These are phyloP conservation scores for Hyaloscypha hepaticicola DNA, from an alignment of 495 filamentous ascomycete species.

Conservation along the genomic window DNA sequence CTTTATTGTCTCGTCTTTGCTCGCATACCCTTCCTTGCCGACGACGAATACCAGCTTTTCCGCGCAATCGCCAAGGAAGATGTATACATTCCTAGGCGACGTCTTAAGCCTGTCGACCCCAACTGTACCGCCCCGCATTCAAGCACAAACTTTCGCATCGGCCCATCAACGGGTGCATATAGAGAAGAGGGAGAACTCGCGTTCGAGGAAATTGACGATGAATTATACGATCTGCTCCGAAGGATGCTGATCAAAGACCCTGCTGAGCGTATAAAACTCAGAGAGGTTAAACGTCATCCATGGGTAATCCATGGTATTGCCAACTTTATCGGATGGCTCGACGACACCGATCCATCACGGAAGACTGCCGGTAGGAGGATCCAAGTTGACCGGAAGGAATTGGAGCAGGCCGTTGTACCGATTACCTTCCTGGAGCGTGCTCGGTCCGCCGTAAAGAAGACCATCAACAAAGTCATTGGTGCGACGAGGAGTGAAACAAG, in stretches of 20 bases:
- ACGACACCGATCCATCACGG: constrained; percentile 84
- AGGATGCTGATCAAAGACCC: constrained; percentile 89
- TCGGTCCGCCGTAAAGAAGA: constrained; percentile 65
- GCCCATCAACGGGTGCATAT: constrained; percentile 42
- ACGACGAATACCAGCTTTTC: constrained; percentile 89
- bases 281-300: constrained; percentile 93
- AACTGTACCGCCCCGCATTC: constrained; percentile 43
- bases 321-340: constrained; percentile 77
- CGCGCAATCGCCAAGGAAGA: constrained; percentile 86
- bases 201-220: constrained; percentile 83
- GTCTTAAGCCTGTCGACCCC: constrained; percentile 75
- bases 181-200: constrained; percentile 65
- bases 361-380: constrained; percentile 85
- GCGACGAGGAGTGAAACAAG: constrained; percentile 50
- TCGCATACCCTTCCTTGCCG: constrained; percentile 86
- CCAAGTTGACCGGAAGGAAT: constrained; percentile 85
- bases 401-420: constrained; percentile 86
- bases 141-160: constrained; percentile 54
- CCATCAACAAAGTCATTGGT: constrained; percentile 59
- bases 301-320: constrained; percentile 85
- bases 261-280: constrained; percentile 78
- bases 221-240: constrained; percentile 76
- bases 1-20: constrained; percentile 94
- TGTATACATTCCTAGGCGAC: constrained; percentile 77
- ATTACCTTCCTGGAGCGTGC: constrained; percentile 81